Base-by-base conservation (phyloP, 495 filamentous ascomycete genomes). In the Penicillium cataractarum region DNA sequence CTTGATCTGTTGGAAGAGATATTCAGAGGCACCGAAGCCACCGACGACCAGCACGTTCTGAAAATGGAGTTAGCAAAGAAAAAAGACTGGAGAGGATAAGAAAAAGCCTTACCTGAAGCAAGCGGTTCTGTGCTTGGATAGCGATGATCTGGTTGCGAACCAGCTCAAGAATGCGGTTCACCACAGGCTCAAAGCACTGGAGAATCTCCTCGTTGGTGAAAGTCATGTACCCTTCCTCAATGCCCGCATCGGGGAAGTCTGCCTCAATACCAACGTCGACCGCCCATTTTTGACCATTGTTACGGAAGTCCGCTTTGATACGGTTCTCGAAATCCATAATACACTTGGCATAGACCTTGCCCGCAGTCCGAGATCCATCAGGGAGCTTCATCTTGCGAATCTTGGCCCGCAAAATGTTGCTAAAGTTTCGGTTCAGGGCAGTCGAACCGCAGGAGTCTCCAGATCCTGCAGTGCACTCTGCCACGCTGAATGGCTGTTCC, bases 251-350 rank as follows among this genome's bases (percentile, higher is more conserved):
- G 9, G 89, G 89, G 73, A 90, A 92, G 66, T 92, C 89, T 2
- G 89, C 86, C 74, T 92, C 89, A 51, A 92, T 91, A 65, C 87
- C 87, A 57, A 92, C 84, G 73, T 92, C 89, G n/a, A 92, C 89
- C 10, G 89, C 89, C 89, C 89, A 92, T 71, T 91, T 92, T 69
- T 90, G 88, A 9, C 89, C 87, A 65, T 92, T 92, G 73, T 92
- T 92, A 49, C 89, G 84, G 84, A 92, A 92, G 69, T 92, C 89
- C 32, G 89, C 89, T 73, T 92, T 92, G 77, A 92, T 90, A 49
- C 89, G 80, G 74, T 92, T 92, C 76, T 92, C 89, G 68, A 92
- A 92, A 73, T 92, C 89, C 88, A 91, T 91, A 64, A 92, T 92
- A 77, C 89, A 92, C 72, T 92, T 92, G 42, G 89, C 89, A 66